Base-by-base conservation (phyloP, 2,329 filamentous ascomycete species). In the Fusarium proliferatum region DNA sequence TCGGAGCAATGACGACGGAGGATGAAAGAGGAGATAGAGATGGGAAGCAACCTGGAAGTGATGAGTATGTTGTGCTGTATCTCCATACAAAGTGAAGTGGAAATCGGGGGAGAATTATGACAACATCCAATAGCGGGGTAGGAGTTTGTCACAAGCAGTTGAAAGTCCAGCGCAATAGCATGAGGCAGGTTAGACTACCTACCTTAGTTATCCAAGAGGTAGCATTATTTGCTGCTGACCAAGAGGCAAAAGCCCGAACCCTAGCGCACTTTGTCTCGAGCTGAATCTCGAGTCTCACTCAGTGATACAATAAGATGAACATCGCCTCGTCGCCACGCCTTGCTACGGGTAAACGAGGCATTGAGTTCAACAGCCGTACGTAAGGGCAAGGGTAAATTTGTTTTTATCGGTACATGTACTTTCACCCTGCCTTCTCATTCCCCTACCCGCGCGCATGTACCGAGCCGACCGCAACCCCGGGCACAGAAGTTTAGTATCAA, bases 281-380 rank as follows among this genome's bases (percentile, higher is more conserved):
- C 43, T 52, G 34, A 64, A 64, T 51, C 26, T 34, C 34, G 39
- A 41, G 39, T 58, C 59, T 38, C 26, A 33, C 33, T 26, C 13
- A 30, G 45, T 46, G 65, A 69, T 64, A 43, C 64, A 69, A 49
- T 28, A 33, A 41, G 30, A 52, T 48, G 56, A 57, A n/a, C 6
- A 36, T 33, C 56, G 33, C 19, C 28, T 43, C 26, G 21, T 34
- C 41, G n/a, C 48, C 38, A 28, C 33, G 26, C 60, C 34, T 21
- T 59, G 26, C 36, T 21, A 59, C 64, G 74, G 65, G 60, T 77
- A 76, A 65, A 69, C 36, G 62, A 75, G 74, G 69, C 67, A 74
- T 73, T 64, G 55, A 53, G 51, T 39, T 53, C 51, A 39, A 28
- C 51, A 53, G 48, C 48, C 51, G 23, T 53, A n/a, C 19, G 15